A percentile compares a stretch with the other conserved stretches of the same genome.
phyloP scores from a whole-genome alignment of 768 basidiomycete genomes.

The Ephemerocybe angulata region DNA sequence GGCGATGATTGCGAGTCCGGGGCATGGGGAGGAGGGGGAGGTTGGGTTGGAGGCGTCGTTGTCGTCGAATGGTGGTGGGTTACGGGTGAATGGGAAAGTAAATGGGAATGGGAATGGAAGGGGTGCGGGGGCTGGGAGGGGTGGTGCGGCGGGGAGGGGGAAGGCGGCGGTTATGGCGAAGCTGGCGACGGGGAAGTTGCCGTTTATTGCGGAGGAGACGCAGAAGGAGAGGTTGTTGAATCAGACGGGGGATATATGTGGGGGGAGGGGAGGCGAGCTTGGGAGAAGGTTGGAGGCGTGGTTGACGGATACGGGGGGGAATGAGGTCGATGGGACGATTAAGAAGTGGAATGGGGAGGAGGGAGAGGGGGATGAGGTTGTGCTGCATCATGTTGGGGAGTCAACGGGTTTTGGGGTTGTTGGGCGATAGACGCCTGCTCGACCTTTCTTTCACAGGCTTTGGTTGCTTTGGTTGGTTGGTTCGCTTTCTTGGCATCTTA shows the following conservation, averaged over 20 bases:
- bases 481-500: neutral
- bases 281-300: conserved; percentile 74
- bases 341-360: neutral
- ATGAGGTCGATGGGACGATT: neutral
- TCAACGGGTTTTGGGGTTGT: neutral
- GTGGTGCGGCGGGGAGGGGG: neutral
- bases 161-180: conserved; percentile 4
- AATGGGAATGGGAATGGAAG: neutral
- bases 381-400: neutral
- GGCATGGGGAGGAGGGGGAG: neutral
- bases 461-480: neutral
- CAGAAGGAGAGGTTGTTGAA: conserved; percentile 70
- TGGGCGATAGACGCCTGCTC: neutral
- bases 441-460: neutral
- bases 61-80: neutral
- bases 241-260: conserved; percentile 72
- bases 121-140: neutral
- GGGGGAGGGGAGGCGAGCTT: conserved; percentile 75
- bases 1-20: conserved; percentile 16
- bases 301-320: conserved; percentile 45
- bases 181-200: conserved; percentile 41
- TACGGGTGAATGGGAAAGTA: neutral
- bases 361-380: neutral
- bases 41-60: neutral
- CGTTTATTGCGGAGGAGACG: conserved; percentile 51